Evolutionary conservation across 2,329 filamentous ascomycete genomes (phyloP).

Genomic region (Teratosphaeria nubilosa): DNA sequence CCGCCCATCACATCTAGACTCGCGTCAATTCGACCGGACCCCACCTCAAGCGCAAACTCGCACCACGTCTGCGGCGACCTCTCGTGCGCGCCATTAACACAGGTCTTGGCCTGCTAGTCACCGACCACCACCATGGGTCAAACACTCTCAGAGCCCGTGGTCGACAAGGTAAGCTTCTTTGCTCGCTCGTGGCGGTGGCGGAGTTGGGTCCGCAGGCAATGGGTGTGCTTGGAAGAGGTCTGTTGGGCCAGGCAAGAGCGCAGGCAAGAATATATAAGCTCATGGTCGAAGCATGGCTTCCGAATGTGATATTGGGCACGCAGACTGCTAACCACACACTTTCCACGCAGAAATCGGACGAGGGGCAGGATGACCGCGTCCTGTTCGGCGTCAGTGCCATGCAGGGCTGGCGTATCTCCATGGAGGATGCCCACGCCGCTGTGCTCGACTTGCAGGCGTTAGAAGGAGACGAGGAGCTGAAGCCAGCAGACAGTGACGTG

Average conservation of each 20-base stretch:
- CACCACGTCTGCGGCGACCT: neutral
- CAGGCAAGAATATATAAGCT: neutral
- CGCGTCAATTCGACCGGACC: neutral
- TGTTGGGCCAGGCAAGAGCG: neutral
- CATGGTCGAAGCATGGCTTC: neutral
- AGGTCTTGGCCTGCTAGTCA: neutral
- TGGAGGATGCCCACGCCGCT: conserved; percentile 92
- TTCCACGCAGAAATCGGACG: conserved; percentile 61
- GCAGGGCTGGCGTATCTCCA: conserved; percentile 99
- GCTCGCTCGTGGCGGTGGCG: neutral
- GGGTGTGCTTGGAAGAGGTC: neutral
- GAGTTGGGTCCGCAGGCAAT: neutral
- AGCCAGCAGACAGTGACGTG: conserved; percentile 53
- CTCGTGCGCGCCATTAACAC: neutral
- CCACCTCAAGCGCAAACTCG: neutral
- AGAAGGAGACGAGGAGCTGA: conserved; percentile 41
- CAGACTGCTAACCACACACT: neutral
- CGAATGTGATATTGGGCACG: conserved; percentile 1
- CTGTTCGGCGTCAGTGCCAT: conserved; percentile 93
- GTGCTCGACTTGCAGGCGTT: conserved; percentile 74
- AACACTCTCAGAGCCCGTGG: conserved; percentile 96
- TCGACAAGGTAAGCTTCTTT: conserved; percentile 78
- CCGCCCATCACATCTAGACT: neutral
- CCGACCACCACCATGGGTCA: conserved; percentile 67
- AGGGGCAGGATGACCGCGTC: conserved; percentile 85